Evolutionary conservation across 371 early-diverging fungal genomes (phyloP).

Genomic region (Mucor saturninus): DNA sequence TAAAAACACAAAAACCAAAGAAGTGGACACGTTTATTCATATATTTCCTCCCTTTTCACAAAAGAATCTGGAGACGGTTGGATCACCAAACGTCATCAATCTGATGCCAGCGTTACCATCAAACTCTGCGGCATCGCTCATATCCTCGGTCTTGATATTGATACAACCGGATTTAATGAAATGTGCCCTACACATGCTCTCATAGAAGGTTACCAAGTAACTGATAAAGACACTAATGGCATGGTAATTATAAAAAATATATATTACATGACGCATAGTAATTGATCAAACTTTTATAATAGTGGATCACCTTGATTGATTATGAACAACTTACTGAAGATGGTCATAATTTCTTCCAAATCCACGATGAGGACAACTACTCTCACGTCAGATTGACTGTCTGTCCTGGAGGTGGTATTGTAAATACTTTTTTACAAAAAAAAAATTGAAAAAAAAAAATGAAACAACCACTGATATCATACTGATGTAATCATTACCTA

Average conservation of each 20-base stretch:
- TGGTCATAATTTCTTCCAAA: slow-evolving; percentile 68
- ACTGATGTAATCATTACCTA: slow-evolving; percentile 12
- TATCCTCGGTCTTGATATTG: slow-evolving; percentile 80
- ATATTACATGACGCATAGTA: too few species aligned
- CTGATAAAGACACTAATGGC: background rate
- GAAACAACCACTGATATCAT: background rate
- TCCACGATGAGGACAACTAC: slow-evolving; percentile 21
- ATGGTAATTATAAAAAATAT: background rate
- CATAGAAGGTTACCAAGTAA: slow-evolving; percentile 10
- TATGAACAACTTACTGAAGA: slow-evolving; percentile 58
- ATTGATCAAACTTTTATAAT: background rate
- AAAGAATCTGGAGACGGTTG: slow-evolving; percentile 42
- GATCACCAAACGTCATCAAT: slow-evolving; percentile 39
- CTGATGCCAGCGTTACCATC: slow-evolving; percentile 66
- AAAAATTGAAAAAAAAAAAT: background rate
- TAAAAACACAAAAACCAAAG: background rate
- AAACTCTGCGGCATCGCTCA: slow-evolving; percentile 73
- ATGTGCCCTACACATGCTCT: slow-evolving; percentile 57
- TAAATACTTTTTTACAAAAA: slow-evolving; percentile 16
- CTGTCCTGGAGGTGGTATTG: slow-evolving; percentile 86
- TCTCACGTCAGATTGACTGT: slow-evolving; percentile 73
- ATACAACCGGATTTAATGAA: slow-evolving; percentile 81
- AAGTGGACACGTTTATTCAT: too few species aligned
- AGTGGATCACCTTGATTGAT: slow-evolving; percentile 75
- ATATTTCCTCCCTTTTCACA: background rate